Conservation (phyloP, 306 rosid genomes). For the Alnus glutinosa region DNA sequence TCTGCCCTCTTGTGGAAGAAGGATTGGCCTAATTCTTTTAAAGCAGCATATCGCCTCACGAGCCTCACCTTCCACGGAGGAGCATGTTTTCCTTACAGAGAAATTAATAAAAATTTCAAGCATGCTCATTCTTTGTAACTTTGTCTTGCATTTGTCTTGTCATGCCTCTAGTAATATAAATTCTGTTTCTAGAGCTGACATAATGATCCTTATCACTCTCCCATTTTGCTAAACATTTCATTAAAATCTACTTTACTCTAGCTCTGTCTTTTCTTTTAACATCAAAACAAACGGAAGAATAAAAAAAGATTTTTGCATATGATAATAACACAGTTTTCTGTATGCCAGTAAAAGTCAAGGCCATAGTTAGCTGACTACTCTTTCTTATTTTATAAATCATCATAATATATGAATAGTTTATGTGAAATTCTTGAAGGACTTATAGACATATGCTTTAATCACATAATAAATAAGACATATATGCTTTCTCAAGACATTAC, state of each 20-base stretch:
- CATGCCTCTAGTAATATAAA: neutral
- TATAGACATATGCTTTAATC: neutral
- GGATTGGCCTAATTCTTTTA: neutral
- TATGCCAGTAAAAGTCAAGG: neutral
- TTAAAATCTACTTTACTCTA: neutral
- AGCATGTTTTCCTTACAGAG: neutral
- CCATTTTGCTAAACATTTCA: neutral
- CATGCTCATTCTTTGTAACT: neutral
- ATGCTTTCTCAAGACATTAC: neutral
- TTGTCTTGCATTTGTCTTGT: neutral
- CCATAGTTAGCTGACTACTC: neutral
- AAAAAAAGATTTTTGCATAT: neutral
- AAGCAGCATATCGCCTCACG: neutral
- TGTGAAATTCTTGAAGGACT: neutral
- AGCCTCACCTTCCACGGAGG: neutral
- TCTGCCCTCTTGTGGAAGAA: neutral
- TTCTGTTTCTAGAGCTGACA: neutral
- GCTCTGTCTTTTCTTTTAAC: neutral
- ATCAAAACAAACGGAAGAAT: neutral
- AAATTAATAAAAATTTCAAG: neutral
- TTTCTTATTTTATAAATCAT: neutral
- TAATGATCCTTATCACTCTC: neutral
- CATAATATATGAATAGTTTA: neutral
- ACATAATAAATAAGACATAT: neutral
- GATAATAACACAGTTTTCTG: neutral